Evolutionary conservation across 1,284 basidiomycete genomes (phyloP).

Genomic region (Ganoderma lingzhi): DNA sequence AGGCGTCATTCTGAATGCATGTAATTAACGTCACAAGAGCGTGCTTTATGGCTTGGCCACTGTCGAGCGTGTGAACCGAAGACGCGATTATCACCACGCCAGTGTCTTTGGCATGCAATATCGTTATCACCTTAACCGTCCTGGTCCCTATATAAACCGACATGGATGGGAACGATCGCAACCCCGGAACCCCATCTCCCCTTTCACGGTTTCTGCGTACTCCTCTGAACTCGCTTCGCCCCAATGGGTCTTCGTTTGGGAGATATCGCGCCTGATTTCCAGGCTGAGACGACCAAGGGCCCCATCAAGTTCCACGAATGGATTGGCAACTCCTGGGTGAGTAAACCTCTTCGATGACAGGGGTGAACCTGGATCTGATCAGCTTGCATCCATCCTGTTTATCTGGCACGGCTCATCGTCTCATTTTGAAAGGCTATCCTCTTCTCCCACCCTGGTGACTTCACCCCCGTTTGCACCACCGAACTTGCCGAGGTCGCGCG

Average conservation of each 20-base stretch:
- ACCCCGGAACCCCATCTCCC: slow-evolving; percentile 13
- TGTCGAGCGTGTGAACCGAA: slow-evolving; percentile 53
- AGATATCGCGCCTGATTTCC: slow-evolving; percentile 83
- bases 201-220: slow-evolving; percentile 2
- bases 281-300: slow-evolving; percentile 84
- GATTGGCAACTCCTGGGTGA: slow-evolving; percentile 89
- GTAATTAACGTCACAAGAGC: slow-evolving; percentile 6
- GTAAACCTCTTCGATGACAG: slow-evolving; percentile 18
- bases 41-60: slow-evolving; percentile 7
- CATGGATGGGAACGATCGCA: slow-evolving; percentile 21
- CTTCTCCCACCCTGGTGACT: slow-evolving; percentile 94
- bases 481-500: slow-evolving; percentile 97
- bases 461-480: slow-evolving; percentile 92
- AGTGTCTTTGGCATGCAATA: slow-evolving; percentile 22
- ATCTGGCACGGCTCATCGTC: not conserved
- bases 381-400: not conserved
- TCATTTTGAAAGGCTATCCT: slow-evolving; percentile 68
- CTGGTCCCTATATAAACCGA: slow-evolving; percentile 30
- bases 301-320: slow-evolving; percentile 91
- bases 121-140: slow-evolving; percentile 18
- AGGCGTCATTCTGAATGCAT: not conserved
- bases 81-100: slow-evolving; percentile 49
- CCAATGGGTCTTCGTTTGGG: slow-evolving; percentile 67
- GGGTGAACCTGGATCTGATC: not conserved
- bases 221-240: not conserved